These are phyloP conservation scores for Priceomyces fermenticarens DNA, from an alignment of 805 yeast species.

Conservation along the genomic window DNA sequence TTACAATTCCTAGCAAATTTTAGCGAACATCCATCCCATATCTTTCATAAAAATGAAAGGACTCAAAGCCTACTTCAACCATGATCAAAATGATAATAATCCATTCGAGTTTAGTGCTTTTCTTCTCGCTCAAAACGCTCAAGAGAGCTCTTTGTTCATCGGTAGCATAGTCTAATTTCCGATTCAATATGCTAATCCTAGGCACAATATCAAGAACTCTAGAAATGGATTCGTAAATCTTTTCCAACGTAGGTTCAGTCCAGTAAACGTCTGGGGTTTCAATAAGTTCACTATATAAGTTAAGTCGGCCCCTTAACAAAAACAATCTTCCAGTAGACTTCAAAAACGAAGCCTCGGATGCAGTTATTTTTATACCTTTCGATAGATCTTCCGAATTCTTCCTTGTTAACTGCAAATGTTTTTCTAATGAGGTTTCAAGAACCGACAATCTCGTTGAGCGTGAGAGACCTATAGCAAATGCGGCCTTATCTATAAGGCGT, in stretches of 20 bases:
- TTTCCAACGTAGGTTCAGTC: slow-evolving; percentile 85
- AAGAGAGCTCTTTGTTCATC: slow-evolving; percentile 82
- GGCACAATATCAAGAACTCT: slow-evolving; percentile 71
- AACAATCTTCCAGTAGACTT: slow-evolving; percentile 72
- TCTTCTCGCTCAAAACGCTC: slow-evolving; percentile 71
- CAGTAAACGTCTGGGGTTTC: slow-evolving; percentile 93
- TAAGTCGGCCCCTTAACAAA: slow-evolving; percentile 75
- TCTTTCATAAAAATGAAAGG: slow-evolving; percentile 67
- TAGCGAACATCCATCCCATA: slow-evolving; percentile 10
- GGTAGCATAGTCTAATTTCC: slow-evolving; percentile 85
- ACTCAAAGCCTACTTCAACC: slow-evolving; percentile 83
- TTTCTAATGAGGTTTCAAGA: slow-evolving; percentile 69
- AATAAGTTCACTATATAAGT: slow-evolving; percentile 80
- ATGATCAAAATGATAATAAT: slow-evolving; percentile 78
- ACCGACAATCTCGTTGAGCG: slow-evolving; percentile 84
- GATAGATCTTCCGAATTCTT: slow-evolving; percentile 65
- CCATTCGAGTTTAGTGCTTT: slow-evolving; percentile 80
- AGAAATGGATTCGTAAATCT: slow-evolving; percentile 68
- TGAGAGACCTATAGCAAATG: slow-evolving; percentile 84
- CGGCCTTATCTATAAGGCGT: slow-evolving; percentile 71
- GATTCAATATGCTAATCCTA: slow-evolving; percentile 73
- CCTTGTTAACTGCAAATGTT: slow-evolving; percentile 61
- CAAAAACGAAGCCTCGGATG: slow-evolving; percentile 59
- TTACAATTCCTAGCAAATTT: too few species aligned
- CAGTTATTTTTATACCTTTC: slow-evolving; percentile 46